Evolutionary conservation across 352 stramenopile species (phyloP).

Genomic region (Nothophytophthora sp.): DNA sequence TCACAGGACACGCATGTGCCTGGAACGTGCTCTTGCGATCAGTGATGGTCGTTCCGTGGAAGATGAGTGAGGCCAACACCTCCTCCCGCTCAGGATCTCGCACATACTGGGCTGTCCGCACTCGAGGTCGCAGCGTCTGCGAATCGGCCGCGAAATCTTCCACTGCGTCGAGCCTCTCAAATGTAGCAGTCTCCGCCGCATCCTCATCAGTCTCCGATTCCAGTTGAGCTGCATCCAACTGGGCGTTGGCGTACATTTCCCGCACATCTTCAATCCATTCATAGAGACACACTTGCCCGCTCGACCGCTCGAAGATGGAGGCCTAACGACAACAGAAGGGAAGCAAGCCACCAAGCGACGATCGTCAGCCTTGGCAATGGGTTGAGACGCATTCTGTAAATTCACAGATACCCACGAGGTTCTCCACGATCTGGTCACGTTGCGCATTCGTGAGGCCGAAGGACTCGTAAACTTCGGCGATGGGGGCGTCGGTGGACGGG

Average conservation of each 20-base stretch:
- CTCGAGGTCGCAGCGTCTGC: conserved; percentile 48
- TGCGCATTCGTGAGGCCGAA: conserved; percentile 63
- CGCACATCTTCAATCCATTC: conserved; percentile 74
- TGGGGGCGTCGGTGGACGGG: conserved; percentile 44
- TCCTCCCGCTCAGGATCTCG: conserved; percentile 43
- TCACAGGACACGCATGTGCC: conserved; percentile 42
- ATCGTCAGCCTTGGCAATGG: neutral
- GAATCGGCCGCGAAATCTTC: conserved; percentile 37
- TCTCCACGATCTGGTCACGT: conserved; percentile 47
- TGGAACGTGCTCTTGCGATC: conserved; percentile 79
- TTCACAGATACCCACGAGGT: conserved; percentile 32
- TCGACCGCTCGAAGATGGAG: conserved; percentile 50
- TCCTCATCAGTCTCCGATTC: neutral
- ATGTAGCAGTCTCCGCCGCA: neutral
- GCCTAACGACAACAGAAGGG: conserved; percentile 23
- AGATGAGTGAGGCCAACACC: conserved; percentile 44
- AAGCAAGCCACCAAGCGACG: neutral
- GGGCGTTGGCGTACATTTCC: conserved; percentile 45
- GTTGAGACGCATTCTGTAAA: neutral
- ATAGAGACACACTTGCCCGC: conserved; percentile 70
- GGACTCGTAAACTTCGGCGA: conserved; percentile 64
- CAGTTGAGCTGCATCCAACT: neutral
- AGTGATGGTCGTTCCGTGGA: conserved; percentile 53
- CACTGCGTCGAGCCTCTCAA: neutral
- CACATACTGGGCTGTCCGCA: conserved; percentile 42